Evolutionary conservation across 2,329 filamentous ascomycete genomes (phyloP).

Genomic region (Scedosporium apiospermum): DNA sequence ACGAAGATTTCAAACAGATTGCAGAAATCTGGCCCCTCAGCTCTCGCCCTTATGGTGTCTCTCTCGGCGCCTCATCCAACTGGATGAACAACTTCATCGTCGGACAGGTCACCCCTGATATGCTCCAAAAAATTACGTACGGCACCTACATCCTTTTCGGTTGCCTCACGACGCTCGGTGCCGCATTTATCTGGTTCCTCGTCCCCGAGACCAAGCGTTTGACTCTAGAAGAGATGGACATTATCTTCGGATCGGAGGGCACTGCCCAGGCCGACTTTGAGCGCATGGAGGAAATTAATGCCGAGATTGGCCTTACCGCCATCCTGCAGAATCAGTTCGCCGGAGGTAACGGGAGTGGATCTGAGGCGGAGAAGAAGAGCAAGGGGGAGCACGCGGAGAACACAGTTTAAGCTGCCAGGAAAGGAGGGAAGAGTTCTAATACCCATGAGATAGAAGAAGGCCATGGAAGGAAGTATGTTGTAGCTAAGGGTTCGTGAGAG

Average conservation of each 20-base stretch:
- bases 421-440: background rate
- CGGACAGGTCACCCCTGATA: slow-evolving; percentile 60
- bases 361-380: slow-evolving; percentile 2
- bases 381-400: slow-evolving; percentile 1
- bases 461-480: background rate
- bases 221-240: slow-evolving; percentile 54
- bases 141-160: slow-evolving; percentile 68
- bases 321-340: slow-evolving; percentile 16
- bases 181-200: slow-evolving; percentile 51
- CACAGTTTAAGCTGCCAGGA: background rate
- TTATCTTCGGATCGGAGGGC: slow-evolving; percentile 18
- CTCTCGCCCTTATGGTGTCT: slow-evolving; percentile 60
- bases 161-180: slow-evolving; percentile 51
- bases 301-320: slow-evolving; percentile 53
- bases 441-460: background rate
- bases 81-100: slow-evolving; percentile 59
- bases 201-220: slow-evolving; percentile 57
- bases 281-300: slow-evolving; percentile 64
- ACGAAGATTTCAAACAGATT: background rate
- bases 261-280: slow-evolving; percentile 57
- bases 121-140: slow-evolving; percentile 55
- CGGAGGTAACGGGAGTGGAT: background rate
- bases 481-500: background rate
- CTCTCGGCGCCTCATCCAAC: slow-evolving; percentile 56
- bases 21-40: slow-evolving; percentile 67